These are phyloP conservation scores for Wickerhamomyces canadensis DNA, from an alignment of 805 yeast species.

Conservation along the genomic window DNA sequence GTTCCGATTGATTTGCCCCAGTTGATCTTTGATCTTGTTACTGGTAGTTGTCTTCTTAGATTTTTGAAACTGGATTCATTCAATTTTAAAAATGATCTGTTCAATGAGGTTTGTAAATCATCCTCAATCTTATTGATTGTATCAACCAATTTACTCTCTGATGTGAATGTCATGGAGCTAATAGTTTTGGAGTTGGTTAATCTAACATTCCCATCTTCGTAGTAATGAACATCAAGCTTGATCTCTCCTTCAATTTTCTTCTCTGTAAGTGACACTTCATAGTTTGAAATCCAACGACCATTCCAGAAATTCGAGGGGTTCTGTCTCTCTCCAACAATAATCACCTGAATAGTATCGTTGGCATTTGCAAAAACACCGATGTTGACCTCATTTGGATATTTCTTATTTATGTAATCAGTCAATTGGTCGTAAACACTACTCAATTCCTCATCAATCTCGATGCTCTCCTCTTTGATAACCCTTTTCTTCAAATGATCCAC, in stretches of 20 bases:
- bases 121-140: constrained; percentile 54
- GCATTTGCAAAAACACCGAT: constrained; percentile 37
- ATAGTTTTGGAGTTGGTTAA: constrained; percentile 44
- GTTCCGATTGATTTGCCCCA: constrained; percentile 95
- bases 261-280: constrained; percentile 33
- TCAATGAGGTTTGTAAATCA: constrained; percentile 50
- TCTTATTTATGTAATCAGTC: constrained; percentile 50
- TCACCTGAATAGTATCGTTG: constrained; percentile 29
- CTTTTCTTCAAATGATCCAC: constrained; percentile 48
- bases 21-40: constrained; percentile 83
- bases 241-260: constrained; percentile 46
- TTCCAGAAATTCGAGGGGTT: constrained; percentile 80
- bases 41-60: constrained; percentile 86
- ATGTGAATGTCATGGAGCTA: constrained; percentile 10
- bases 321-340: constrained; percentile 65
- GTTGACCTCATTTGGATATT: constrained; percentile 56
- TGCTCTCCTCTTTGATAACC: constrained; percentile 49
- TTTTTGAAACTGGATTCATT: constrained; percentile 80
- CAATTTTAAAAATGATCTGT: constrained; percentile 59
- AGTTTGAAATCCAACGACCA: constrained; percentile 80
- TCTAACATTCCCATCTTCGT: constrained; percentile 93
- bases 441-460: constrained; percentile 19
- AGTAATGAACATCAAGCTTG: constrained; percentile 78
- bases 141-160: constrained; percentile 35
- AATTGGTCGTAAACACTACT: constrained; percentile 16